Conservation (phyloP, 495 filamentous ascomycete species). For the Aspergillus bridgeri region DNA sequence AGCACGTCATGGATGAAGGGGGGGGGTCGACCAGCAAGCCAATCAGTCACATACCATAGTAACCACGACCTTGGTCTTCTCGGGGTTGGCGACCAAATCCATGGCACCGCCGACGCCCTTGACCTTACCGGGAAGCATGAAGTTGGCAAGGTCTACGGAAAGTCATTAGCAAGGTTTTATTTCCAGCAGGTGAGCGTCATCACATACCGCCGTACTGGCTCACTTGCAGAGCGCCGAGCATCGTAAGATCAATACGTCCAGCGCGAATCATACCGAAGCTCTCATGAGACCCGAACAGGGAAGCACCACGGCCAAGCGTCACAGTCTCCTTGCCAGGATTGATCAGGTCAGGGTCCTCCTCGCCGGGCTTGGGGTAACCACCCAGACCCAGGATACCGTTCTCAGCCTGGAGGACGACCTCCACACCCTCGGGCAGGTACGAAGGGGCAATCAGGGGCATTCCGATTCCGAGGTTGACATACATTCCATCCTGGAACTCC, state of each 20-base stretch:
- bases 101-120: conserved; percentile 93
- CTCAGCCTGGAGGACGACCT: conserved; percentile 83
- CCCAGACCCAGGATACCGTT: conserved; percentile 89
- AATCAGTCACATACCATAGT: conserved; percentile 53
- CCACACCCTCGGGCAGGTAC: conserved; percentile 71
- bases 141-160: conserved; percentile 40
- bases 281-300: conserved; percentile 80
- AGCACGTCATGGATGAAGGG: background rate
- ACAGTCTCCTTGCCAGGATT: conserved; percentile 95
- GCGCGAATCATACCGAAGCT: conserved; percentile 90
- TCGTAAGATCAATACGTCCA: conserved; percentile 84
- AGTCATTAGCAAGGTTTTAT: background rate
- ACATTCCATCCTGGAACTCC: conserved; percentile 93
- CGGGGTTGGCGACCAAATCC: conserved; percentile 84
- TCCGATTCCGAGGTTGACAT: conserved; percentile 88
- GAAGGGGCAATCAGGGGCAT: conserved; percentile 86
- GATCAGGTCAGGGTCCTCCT: conserved; percentile 85
- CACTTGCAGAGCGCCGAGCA: conserved; percentile 89
- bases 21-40: background rate
- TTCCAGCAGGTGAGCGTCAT: background rate
- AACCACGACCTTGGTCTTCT: conserved; percentile 80
- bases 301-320: conserved; percentile 71
- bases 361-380: conserved; percentile 71
- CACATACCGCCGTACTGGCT: conserved; percentile 67
- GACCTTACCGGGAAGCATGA: conserved; percentile 85